phyloP scores from a whole-genome alignment of 768 basidiomycete genomes.

The Agrocybe pediades region DNA sequence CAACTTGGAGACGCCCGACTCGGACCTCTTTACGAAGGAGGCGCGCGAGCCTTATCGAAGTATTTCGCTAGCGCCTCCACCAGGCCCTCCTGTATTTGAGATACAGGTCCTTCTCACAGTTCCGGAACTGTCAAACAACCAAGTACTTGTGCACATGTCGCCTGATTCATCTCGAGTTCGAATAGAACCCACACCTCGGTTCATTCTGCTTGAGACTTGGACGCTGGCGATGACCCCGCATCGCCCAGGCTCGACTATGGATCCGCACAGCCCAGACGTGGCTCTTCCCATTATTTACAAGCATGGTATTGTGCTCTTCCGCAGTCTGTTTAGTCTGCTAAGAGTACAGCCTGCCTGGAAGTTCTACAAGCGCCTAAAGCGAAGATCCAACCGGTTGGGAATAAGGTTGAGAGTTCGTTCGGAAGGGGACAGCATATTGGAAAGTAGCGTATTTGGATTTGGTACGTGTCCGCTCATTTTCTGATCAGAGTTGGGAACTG shows the following conservation, averaged over 20 bases:
- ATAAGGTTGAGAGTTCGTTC: conserved; percentile 29
- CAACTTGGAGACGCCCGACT: conserved; percentile 79
- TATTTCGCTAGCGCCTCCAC: conserved; percentile 45
- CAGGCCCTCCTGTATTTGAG: conserved; percentile 51
- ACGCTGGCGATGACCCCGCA: conserved; percentile 44
- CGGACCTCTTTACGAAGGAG: conserved; percentile 64
- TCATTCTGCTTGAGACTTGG: conserved; percentile 77
- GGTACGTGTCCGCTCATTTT: conserved; percentile 28
- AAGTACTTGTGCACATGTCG: conserved; percentile 69
- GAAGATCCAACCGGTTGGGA: conserved; percentile 35
- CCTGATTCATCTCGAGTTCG: conserved; percentile 61
- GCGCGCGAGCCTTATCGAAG: conserved; percentile 61
- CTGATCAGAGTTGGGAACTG: neutral
- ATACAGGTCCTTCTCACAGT: conserved; percentile 72
- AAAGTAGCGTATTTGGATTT: conserved; percentile 35
- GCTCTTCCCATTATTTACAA: conserved; percentile 82
- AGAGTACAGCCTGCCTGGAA: conserved; percentile 79
- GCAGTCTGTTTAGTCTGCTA: conserved; percentile 73
- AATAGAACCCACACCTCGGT: conserved; percentile 68
- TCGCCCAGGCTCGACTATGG: conserved; percentile 21
- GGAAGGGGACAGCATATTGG: conserved; percentile 17
- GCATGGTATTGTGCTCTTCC: conserved; percentile 80
- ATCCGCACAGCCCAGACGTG: conserved; percentile 42
- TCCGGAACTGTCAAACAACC: conserved; percentile 68
- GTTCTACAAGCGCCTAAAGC: conserved; percentile 61